Evolutionary conservation across 2,329 filamentous ascomycete genomes (phyloP).

Genomic region (Fusarium lateritium): DNA sequence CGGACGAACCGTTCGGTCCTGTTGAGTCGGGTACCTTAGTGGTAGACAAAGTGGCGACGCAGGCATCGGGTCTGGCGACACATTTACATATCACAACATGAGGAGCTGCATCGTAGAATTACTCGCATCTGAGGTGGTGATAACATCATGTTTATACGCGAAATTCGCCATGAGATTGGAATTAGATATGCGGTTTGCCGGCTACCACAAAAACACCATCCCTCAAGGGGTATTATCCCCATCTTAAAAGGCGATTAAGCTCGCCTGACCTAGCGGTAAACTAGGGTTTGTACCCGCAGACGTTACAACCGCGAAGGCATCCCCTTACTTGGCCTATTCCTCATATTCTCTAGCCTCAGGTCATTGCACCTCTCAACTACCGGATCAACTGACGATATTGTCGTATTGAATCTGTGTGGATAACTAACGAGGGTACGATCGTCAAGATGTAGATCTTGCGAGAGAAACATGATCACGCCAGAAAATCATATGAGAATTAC

Average conservation of each 20-base stretch:
- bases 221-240: conserved; percentile 45
- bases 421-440: no score
- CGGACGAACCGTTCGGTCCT: no score
- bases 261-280: conserved; percentile 41
- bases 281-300: conserved; percentile 45
- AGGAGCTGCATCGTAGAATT: background rate
- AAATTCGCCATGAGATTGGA: conserved; percentile 4
- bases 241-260: conserved; percentile 44
- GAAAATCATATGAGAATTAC: conserved; percentile 27
- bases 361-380: conserved; percentile 35
- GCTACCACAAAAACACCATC: conserved; percentile 38
- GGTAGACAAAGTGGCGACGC: no score
- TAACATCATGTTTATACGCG: conserved; percentile 9
- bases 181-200: conserved; percentile 17
- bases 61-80: no score
- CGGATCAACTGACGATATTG: conserved; percentile 10
- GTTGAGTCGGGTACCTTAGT: no score
- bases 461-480: conserved; percentile 43
- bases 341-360: conserved; percentile 43
- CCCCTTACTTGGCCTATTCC: conserved; percentile 42
- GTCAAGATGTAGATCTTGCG: conserved; percentile 27
- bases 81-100: background rate
- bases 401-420: no score
- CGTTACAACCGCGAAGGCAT: conserved; percentile 34
- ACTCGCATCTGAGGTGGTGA: background rate